Evolutionary conservation across 495 filamentous ascomycete genomes (phyloP).

Genomic region (Penicilliopsis zonata): DNA sequence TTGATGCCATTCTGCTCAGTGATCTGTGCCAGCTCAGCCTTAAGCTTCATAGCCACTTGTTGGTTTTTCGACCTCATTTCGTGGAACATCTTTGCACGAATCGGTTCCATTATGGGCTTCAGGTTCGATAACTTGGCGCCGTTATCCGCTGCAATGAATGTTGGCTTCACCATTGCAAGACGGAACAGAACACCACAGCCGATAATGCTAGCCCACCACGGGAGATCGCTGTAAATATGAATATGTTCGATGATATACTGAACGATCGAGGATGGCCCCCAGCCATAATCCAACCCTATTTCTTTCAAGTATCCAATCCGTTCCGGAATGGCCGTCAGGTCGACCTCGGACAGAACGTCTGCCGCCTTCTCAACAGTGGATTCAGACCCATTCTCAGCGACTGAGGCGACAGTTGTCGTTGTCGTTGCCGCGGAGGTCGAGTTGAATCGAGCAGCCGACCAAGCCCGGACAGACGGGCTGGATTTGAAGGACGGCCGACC

Average conservation of each 20-base stretch:
- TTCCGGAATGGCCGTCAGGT: conserved; percentile 44
- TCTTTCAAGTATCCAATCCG: conserved; percentile 72
- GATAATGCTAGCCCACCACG: conserved; percentile 73
- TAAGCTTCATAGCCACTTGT: conserved; percentile 22
- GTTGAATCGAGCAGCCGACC: conserved; percentile 29
- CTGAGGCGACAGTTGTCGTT: conserved; percentile 1
- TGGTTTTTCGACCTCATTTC: conserved; percentile 25
- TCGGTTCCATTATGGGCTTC: conserved; percentile 24
- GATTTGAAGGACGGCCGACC: conserved; percentile 14
- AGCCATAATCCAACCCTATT: conserved; percentile 78
- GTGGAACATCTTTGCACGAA: conserved; percentile 30
- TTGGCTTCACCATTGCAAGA: conserved; percentile 48
- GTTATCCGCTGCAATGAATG: conserved; percentile 46
- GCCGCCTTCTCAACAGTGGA: conserved; percentile 4
- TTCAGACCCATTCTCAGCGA: conserved; percentile 1
- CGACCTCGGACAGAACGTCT: conserved; percentile 19
- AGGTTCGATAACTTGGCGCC: conserved; percentile 34
- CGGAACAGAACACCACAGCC: conserved; percentile 52
- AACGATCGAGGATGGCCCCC: conserved; percentile 56
- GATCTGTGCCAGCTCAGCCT: conserved; percentile 34
- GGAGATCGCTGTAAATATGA: conserved; percentile 57
- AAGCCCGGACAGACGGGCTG: conserved; percentile 9
- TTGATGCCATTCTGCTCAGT: conserved; percentile 42
- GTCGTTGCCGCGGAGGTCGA: conserved; percentile 19
- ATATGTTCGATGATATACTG: conserved; percentile 71